Conservation (phyloP, 495 filamentous ascomycete genomes). For the Xylaria sp. region DNA sequence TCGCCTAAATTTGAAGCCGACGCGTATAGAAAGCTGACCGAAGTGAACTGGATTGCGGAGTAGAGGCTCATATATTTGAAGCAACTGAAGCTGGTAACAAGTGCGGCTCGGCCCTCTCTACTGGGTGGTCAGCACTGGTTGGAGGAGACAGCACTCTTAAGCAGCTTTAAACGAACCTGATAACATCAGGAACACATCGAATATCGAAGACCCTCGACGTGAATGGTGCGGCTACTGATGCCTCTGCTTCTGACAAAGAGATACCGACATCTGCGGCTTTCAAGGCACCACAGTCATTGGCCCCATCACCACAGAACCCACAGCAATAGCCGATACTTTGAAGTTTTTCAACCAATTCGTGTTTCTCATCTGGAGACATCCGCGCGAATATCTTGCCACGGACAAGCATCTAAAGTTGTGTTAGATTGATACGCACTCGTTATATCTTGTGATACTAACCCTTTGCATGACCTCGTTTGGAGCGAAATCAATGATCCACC, state of each 20-base stretch:
- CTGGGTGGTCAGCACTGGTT: constrained; percentile 34
- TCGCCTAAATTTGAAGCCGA: constrained; percentile 96
- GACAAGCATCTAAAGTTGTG: constrained; percentile 73
- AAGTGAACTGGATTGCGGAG: constrained; percentile 98
- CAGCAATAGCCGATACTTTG: constrained; percentile 95
- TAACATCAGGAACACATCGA: constrained; percentile 92
- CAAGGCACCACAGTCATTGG: constrained; percentile 96
- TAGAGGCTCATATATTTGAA: constrained; percentile 99
- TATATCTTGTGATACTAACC: constrained; percentile 47
- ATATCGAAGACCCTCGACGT: constrained; percentile 97
- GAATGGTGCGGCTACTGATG: constrained; percentile 96
- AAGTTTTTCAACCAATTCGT: constrained; percentile 95
- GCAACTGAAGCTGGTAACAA: constrained; percentile 98
- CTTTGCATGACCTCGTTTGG: constrained; percentile 74
- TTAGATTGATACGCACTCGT: constrained; percentile 29
- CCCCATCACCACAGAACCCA: constrained; percentile 97
- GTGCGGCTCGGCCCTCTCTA: constrained; percentile 86
- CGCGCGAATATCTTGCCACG: constrained; percentile 93
- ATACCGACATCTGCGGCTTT: constrained; percentile 99
- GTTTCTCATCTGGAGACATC: constrained; percentile 99
- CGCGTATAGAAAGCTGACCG: constrained; percentile 96
- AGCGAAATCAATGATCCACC: constrained; percentile 94
- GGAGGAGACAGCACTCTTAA: neutral
- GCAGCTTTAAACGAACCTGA: constrained; percentile 57
- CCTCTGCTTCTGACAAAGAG: constrained; percentile 96